These are phyloP conservation scores for Colletotrichum filicis DNA, from an alignment of 2,329 filamentous ascomycete species.

Conservation along the genomic window DNA sequence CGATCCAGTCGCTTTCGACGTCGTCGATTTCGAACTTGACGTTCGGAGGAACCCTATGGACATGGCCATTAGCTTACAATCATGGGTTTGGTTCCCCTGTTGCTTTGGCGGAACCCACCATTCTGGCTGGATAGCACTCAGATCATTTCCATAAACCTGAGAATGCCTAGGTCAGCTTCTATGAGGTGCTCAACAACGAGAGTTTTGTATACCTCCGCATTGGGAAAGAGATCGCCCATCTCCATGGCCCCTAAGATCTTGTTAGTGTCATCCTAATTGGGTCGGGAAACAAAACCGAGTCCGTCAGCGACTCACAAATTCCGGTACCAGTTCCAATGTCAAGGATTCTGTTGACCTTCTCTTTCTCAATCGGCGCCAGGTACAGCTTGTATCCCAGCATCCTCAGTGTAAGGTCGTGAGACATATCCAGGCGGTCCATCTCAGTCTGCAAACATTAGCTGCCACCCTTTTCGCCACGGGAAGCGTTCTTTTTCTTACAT, in stretches of 20 bases:
- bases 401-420: not conserved
- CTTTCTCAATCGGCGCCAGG: not conserved
- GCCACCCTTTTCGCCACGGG: not conserved
- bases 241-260: slow-evolving; percentile 8
- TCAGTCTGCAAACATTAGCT: not conserved
- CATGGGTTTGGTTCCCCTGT: accelerated
- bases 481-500: too few relatives aligned
- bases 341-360: not conserved
- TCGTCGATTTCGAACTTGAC: slow-evolving; percentile 75
- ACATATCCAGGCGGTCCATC: not conserved
- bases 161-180: not conserved
- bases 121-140: slow-evolving; percentile 19
- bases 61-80: not conserved
- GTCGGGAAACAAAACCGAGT: not conserved
- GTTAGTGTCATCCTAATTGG: not conserved
- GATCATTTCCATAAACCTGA: slow-evolving; percentile 24
- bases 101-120: not conserved
- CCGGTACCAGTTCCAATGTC: not conserved
- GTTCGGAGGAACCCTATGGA: slow-evolving; percentile 65
- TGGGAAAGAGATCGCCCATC: slow-evolving; percentile 5
- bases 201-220: not conserved
- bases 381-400: not conserved
- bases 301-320: not conserved
- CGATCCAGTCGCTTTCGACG: slow-evolving; percentile 61
- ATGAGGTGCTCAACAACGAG: too few relatives aligned